Conservation (phyloP, 768 basidiomycete genomes). For the Boletus fagicola region DNA sequence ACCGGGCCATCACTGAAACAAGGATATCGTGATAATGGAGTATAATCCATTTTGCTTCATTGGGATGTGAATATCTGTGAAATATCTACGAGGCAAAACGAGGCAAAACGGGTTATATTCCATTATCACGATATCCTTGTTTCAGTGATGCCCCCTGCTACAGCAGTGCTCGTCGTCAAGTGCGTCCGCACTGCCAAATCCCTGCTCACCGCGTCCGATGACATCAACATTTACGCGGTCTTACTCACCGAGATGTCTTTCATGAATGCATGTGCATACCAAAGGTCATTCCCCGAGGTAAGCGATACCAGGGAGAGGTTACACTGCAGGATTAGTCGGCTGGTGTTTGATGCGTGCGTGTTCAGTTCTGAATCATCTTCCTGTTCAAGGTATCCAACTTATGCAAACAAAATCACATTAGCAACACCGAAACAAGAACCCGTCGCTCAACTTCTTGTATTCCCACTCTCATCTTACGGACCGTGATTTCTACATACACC, state of each 20-base stretch:
- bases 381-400: background rate
- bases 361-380: background rate
- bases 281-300: constrained; percentile 64
- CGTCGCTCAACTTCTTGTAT: constrained; percentile 58
- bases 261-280: constrained; percentile 74
- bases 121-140: too few species aligned
- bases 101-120: too few species aligned
- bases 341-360: constrained; percentile 71
- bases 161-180: too few species aligned
- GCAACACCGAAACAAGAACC: constrained; percentile 58
- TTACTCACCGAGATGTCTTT: constrained; percentile 62
- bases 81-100: too few species aligned
- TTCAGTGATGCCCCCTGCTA: too few species aligned
- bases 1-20: too few species aligned
- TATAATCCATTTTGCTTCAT: too few species aligned
- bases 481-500: too few species aligned
- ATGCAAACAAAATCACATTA: constrained; percentile 23
- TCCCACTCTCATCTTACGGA: constrained; percentile 41
- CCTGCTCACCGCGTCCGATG: constrained; percentile 60
- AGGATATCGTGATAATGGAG: too few species aligned
- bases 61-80: too few species aligned
- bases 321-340: constrained; percentile 54
- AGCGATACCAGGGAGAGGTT: constrained; percentile 53
- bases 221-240: constrained; percentile 66
- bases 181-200: constrained; percentile 47